Evolutionary conservation across 441 rosid genomes (phyloP).

Genomic region (Eruca vesicaria): DNA sequence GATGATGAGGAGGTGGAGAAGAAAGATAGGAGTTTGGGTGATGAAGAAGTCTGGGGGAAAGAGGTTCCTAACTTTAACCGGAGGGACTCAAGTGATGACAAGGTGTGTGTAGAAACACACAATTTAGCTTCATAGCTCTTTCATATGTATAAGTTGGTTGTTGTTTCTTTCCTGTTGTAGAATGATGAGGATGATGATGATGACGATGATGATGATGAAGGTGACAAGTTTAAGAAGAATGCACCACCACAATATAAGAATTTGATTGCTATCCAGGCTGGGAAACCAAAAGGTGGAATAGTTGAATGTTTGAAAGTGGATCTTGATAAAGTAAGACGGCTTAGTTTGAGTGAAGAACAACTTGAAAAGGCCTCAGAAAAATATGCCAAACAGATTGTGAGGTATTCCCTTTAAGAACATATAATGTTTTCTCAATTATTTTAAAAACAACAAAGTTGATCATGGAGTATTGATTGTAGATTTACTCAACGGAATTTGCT

Average conservation of each 20-base stretch:
- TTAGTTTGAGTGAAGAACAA: conserved; percentile 84
- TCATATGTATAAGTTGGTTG: background rate
- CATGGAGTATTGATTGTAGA: conserved; percentile 40
- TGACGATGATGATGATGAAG: conserved; percentile 49
- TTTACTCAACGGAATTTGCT: conserved; percentile 84
- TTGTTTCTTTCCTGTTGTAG: conserved; percentile 29
- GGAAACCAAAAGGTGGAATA: conserved; percentile 88
- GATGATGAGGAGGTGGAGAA: conserved; percentile 38
- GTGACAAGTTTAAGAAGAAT: conserved; percentile 39
- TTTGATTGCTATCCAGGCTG: conserved; percentile 83
- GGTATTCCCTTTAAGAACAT: conserved; percentile 42
- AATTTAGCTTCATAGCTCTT: background rate
- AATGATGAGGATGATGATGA: conserved; percentile 44
- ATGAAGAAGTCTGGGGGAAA: conserved; percentile 69
- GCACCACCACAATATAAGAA: conserved; percentile 64
- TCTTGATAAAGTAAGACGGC: conserved; percentile 74
- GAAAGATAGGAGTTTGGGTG: conserved; percentile 46
- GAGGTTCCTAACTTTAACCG: conserved; percentile 48
- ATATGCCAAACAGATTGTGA: conserved; percentile 64
- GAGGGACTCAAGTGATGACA: conserved; percentile 25
- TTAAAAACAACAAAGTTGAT: background rate
- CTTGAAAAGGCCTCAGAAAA: conserved; percentile 67
- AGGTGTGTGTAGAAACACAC: conserved; percentile 42
- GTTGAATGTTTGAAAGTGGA: conserved; percentile 60
- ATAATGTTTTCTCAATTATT: background rate